Evolutionary conservation across 1,139 yeast species (phyloP).

Genomic region (Saccharomyces uvarum): DNA sequence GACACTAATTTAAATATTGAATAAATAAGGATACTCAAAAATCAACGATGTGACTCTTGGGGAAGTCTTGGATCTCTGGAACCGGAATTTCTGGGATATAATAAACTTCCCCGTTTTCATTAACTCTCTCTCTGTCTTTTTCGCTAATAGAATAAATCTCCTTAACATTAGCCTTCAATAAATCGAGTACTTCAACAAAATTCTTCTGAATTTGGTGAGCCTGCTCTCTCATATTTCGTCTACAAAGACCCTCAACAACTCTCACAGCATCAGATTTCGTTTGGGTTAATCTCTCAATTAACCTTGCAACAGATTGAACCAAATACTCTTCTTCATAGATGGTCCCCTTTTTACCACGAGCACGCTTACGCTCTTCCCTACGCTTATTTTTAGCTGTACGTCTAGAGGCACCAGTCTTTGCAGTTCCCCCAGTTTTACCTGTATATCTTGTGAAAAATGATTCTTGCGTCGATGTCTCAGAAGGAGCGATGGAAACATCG

Average conservation of each 20-base stretch:
- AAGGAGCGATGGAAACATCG: slow-evolving; percentile 88
- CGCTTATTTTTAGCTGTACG: slow-evolving; percentile 85
- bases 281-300: slow-evolving; percentile 71
- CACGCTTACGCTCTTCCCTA: slow-evolving; percentile 91
- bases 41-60: slow-evolving; percentile 49
- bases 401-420: slow-evolving; percentile 92
- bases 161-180: slow-evolving; percentile 50
- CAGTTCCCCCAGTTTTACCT: slow-evolving; percentile 92
- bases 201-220: slow-evolving; percentile 74
- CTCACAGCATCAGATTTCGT: slow-evolving; percentile 68
- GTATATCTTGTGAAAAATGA: slow-evolving; percentile 93
- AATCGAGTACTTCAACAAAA: slow-evolving; percentile 50
- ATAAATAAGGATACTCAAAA: slow-evolving; percentile 32
- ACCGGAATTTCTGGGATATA: slow-evolving; percentile 64
- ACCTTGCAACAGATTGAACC: slow-evolving; percentile 77
- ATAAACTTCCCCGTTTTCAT: slow-evolving; percentile 81
- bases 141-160: slow-evolving; percentile 80
- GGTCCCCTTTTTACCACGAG: slow-evolving; percentile 95
- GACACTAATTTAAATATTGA: background rate
- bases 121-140: slow-evolving; percentile 77
- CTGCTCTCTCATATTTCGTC: slow-evolving; percentile 67
- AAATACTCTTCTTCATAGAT: slow-evolving; percentile 95
- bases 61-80: slow-evolving; percentile 55
- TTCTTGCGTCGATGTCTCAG: slow-evolving; percentile 87
- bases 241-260: slow-evolving; percentile 66